Evolutionary conservation across 345 rosid genomes (phyloP).

Genomic region (Eucalyptus paniculata): DNA sequence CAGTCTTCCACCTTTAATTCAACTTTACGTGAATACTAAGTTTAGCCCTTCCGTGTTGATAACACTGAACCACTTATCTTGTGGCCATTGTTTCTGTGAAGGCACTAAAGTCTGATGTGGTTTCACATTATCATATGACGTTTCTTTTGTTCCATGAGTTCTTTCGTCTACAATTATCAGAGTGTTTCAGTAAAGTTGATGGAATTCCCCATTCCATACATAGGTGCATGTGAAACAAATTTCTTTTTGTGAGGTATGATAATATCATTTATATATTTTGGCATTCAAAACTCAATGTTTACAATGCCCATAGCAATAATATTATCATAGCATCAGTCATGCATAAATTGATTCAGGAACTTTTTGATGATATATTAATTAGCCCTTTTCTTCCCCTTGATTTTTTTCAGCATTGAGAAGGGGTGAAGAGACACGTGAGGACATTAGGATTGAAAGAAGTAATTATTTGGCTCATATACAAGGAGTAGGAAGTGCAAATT

Average conservation of each 20-base stretch:
- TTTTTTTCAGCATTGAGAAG: no score
- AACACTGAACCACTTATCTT: not conserved
- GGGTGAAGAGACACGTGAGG: no score
- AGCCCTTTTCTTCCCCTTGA: not conserved
- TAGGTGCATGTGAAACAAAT: not conserved
- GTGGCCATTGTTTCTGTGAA: not conserved
- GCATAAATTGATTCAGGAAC: fast-evolving
- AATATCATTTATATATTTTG: no score
- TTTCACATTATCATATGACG: not conserved
- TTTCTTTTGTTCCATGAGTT: not conserved
- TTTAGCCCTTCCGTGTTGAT: no score
- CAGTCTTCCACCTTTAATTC: not conserved
- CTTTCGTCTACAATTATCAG: no score
- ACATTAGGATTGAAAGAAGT: no score
- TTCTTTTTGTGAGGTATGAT: not conserved
- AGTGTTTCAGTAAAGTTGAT: not conserved
- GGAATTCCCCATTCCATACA: not conserved
- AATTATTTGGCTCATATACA: not conserved
- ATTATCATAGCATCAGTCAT: not conserved
- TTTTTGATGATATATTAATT: not conserved
- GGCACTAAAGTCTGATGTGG: not conserved
- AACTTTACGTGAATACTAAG: not conserved
- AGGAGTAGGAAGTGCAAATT: not conserved
- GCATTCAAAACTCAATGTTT: not conserved
- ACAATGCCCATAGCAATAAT: no score